phyloP scores from a whole-genome alignment of 495 filamentous ascomycete species.

The Aspergillus ostianus region DNA sequence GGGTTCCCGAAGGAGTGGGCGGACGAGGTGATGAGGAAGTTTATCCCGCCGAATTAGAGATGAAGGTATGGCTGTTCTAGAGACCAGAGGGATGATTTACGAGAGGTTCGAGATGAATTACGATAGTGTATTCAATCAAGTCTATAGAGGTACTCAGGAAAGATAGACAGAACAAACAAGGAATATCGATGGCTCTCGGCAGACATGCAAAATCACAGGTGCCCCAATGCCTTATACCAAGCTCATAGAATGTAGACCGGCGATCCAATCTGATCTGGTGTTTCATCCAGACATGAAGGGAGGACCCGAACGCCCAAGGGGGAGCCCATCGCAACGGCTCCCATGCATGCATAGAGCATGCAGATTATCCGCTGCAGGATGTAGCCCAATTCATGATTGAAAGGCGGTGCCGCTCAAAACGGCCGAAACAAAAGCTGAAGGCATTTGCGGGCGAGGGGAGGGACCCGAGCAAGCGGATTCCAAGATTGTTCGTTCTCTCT shows the following conservation, averaged over 20 bases:
- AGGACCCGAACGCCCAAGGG: background rate
- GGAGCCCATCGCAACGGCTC: background rate
- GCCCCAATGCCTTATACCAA: background rate
- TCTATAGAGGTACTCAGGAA: background rate
- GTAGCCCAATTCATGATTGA: constrained; percentile 5
- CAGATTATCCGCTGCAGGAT: constrained; percentile 1
- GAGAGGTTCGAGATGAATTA: background rate
- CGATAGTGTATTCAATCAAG: background rate
- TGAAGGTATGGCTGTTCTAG: background rate
- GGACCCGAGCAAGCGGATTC: constrained; percentile 1
- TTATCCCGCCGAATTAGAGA: constrained; percentile 40
- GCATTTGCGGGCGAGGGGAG: background rate
- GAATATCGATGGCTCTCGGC: background rate
- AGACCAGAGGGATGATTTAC: background rate
- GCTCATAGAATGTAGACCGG: background rate
- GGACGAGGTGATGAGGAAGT: constrained; percentile 54
- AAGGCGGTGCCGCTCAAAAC: background rate
- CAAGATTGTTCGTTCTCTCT: background rate
- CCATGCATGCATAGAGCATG: background rate
- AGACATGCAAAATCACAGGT: background rate
- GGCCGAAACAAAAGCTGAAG: background rate
- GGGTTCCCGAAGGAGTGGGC: constrained; percentile 60
- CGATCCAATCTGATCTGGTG: background rate
- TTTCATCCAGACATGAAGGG: background rate
- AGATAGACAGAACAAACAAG: background rate